These are phyloP conservation scores for Citrus sinensis DNA, from an alignment of 345 rosid species.

Conservation along the genomic window DVS_A1.0 CM039163.1:46771501-46772000, in stretches of 20 bases:
- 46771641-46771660: slow-evolving; percentile 96
- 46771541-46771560: slow-evolving; percentile 84
- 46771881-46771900: slow-evolving; percentile 97
- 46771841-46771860: slow-evolving; percentile 93
- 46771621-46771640: slow-evolving; percentile 99
- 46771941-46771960: slow-evolving; percentile 23
- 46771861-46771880: slow-evolving; percentile 94
- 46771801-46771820: slow-evolving; percentile 91
- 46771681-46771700: slow-evolving; percentile 96
- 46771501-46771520: slow-evolving; percentile 74
- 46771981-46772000: slow-evolving; percentile 35
- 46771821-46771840: slow-evolving; percentile 89
- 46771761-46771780: too few relatives aligned
- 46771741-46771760: too few relatives aligned
- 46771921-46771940: slow-evolving; percentile 24
- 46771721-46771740: background rate
- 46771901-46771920: slow-evolving; percentile 96
- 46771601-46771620: slow-evolving; percentile 90
- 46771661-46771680: slow-evolving; percentile 86
- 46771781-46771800: background rate
- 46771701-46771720: slow-evolving; percentile 41
- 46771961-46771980: slow-evolving; percentile 33
- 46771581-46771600: slow-evolving; percentile 94
- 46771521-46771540: slow-evolving; percentile 79
- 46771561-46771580: slow-evolving; percentile 93